phyloP scores from a whole-genome alignment of 441 rosid genomes.

The Pelargonium citronellum region DNA sequence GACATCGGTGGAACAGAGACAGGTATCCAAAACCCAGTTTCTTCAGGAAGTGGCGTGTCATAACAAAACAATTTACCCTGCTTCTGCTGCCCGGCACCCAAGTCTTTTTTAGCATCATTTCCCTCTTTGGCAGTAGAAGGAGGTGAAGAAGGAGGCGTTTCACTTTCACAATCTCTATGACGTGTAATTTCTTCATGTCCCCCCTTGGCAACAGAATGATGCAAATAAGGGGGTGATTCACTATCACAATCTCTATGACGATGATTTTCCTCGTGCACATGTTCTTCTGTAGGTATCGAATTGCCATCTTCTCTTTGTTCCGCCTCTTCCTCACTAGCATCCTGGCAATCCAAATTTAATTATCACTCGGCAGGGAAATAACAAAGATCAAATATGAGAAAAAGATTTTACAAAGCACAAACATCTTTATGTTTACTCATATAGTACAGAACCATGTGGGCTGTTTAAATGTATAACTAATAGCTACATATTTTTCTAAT shows the following conservation, averaged over 20 bases:
- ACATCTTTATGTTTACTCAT: neutral
- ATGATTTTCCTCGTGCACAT: constrained; percentile 11
- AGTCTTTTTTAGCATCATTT: constrained; percentile 18
- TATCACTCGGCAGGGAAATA: neutral
- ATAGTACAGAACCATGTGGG: neutral
- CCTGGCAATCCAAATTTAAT: neutral
- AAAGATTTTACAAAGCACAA: neutral
- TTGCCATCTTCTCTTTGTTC: constrained; percentile 11
- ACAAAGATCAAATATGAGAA: neutral
- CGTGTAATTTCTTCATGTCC: neutral
- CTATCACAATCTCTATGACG: neutral
- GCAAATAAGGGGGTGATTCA: neutral
- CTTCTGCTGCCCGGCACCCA: constrained; percentile 26
- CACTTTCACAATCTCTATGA: constrained; percentile 23
- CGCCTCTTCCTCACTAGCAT: constrained; percentile 12
- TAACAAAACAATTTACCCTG: constrained; percentile 68
- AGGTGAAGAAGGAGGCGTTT: constrained; percentile 10
- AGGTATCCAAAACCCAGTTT: constrained; percentile 92
- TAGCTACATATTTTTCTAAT: too few relatives aligned
- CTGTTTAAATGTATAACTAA: too few relatives aligned
- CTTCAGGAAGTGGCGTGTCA: constrained; percentile 68
- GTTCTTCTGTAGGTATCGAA: constrained; percentile 4
- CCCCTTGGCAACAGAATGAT: too few relatives aligned
- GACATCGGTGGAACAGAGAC: constrained; percentile 93
- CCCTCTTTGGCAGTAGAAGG: constrained; percentile 11